Percentiles rank a stretch among this genome's conserved stretches.
Evolutionary conservation across 495 filamentous ascomycete species (phyloP).

Genomic region (Staphylotrichum longicolle): DNA sequence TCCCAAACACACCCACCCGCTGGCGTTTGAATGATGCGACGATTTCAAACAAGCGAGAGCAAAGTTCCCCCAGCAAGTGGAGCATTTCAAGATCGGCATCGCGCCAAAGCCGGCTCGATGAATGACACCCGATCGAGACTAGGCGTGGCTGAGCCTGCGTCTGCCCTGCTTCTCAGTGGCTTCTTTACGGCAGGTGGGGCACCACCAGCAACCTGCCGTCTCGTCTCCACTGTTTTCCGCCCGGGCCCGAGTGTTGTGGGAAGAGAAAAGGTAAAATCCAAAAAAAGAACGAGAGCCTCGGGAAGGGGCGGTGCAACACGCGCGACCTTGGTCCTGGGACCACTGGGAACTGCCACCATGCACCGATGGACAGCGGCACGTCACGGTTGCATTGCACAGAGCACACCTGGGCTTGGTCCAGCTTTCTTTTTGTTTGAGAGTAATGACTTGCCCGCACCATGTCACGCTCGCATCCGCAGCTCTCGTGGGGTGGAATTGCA

Average conservation of each 20-base stretch:
- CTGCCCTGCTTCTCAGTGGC: slow-evolving; percentile 26
- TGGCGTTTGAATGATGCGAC: neutral
- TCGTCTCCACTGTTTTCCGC: too few species aligned
- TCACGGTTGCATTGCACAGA: slow-evolving; percentile 15
- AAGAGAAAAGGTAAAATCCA: slow-evolving; percentile 36
- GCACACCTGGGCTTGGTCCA: neutral
- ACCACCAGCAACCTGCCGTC: too few species aligned
- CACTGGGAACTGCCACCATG: slow-evolving; percentile 9
- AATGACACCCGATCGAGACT: slow-evolving; percentile 25
- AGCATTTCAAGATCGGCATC: slow-evolving; percentile 17
- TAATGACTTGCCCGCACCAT: neutral
- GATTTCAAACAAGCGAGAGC: neutral
- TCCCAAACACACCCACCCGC: too few species aligned
- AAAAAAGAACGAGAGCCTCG: slow-evolving; percentile 34
- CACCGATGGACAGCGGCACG: slow-evolving; percentile 12
- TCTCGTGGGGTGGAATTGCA: neutral
- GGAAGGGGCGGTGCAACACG: slow-evolving; percentile 32
- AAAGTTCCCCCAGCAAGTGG: slow-evolving; percentile 18
- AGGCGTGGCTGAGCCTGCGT: slow-evolving; percentile 31
- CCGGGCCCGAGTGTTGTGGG: slow-evolving; percentile 24
- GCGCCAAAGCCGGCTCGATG: slow-evolving; percentile 22
- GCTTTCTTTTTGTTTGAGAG: neutral
- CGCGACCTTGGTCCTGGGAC: slow-evolving; percentile 13
- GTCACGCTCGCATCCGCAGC: too few species aligned
- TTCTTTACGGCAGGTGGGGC: slow-evolving; percentile 26